These are phyloP conservation scores for Cercospora sp. DNA, from an alignment of 2,329 filamentous ascomycete genomes.

Conservation along the genomic window DNA sequence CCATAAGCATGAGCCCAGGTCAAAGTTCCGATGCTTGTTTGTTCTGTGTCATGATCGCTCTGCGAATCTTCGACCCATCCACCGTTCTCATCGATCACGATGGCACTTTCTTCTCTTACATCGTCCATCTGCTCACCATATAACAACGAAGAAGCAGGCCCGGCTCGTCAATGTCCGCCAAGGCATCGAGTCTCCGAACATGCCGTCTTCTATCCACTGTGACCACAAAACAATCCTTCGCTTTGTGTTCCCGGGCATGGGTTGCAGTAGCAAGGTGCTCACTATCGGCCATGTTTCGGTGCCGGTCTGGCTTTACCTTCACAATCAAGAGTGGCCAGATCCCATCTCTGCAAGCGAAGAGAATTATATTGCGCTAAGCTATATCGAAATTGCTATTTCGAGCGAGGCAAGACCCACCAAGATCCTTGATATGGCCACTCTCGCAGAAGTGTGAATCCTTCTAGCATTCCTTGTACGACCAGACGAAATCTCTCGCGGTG, in stretches of 20 bases:
- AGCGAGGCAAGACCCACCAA: conserved; percentile 6
- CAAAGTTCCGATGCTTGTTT: neutral
- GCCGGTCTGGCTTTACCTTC: neutral
- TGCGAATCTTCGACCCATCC: neutral
- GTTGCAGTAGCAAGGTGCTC: neutral
- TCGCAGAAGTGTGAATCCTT: conserved; percentile 5
- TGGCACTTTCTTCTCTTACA: neutral
- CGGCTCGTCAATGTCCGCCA: neutral
- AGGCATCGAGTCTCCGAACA: neutral
- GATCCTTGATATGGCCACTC: neutral
- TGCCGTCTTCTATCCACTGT: neutral
- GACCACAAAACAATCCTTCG: neutral
- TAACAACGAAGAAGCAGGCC: neutral
- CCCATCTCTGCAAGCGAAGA: conserved; percentile 8
- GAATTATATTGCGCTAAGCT: conserved; percentile 2
- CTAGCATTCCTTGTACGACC: conserved; percentile 10
- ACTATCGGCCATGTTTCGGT: neutral
- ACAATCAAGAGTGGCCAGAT: neutral
- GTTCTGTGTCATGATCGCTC: neutral
- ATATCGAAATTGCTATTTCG: conserved; percentile 14
- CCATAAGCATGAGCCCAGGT: neutral
- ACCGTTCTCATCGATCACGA: neutral
- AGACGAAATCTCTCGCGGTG: neutral
- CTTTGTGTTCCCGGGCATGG: neutral
- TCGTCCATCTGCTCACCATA: neutral